Evolutionary conservation across 108 stramenopile genomes (phyloP).

Genomic region (Nitzschia palea): DNA sequence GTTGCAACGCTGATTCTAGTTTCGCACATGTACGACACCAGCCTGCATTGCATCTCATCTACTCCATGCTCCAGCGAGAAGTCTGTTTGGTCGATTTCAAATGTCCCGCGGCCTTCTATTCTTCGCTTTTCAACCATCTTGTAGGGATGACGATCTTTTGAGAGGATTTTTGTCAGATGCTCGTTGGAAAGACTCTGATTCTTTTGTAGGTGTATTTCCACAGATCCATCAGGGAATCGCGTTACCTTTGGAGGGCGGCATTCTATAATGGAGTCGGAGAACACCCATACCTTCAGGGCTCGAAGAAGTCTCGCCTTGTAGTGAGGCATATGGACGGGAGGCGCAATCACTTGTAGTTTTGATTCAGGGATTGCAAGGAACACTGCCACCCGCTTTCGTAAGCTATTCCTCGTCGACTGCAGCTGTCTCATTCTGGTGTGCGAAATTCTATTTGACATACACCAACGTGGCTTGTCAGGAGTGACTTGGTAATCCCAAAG

Average conservation of each 20-base stretch:
- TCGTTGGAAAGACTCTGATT: slow-evolving; percentile 1
- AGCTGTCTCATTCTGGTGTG: slow-evolving; percentile 50
- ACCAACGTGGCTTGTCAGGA: slow-evolving; percentile 37
- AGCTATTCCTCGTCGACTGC: slow-evolving; percentile 44
- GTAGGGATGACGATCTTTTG: slow-evolving; percentile 54
- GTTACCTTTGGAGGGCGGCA: slow-evolving; percentile 16
- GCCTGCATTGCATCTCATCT: slow-evolving; percentile 38
- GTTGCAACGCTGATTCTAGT: slow-evolving; percentile 42
- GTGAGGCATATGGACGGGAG: slow-evolving; percentile 54
- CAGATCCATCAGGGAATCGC: slow-evolving; percentile 6
- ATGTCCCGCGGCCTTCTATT: slow-evolving; percentile 39
- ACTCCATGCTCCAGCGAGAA: slow-evolving; percentile 22
- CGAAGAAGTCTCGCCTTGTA: slow-evolving; percentile 64
- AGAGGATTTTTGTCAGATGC: slow-evolving; percentile 60
- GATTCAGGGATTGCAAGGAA: slow-evolving; percentile 41
- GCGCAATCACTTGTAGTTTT: slow-evolving; percentile 40
- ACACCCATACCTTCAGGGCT: slow-evolving; percentile 74
- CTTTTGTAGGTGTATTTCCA: neutral
- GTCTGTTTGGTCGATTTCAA: slow-evolving; percentile 21
- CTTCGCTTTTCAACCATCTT: slow-evolving; percentile 30
- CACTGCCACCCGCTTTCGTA: slow-evolving; percentile 61
- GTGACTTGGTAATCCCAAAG: slow-evolving; percentile 54
- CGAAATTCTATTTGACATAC: slow-evolving; percentile 43
- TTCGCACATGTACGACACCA: slow-evolving; percentile 61
- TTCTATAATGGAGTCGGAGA: slow-evolving; percentile 70